These are phyloP conservation scores for Thelonectria blattea DNA, from an alignment of 2,329 filamentous ascomycete genomes.

Conservation along the genomic window DNA sequence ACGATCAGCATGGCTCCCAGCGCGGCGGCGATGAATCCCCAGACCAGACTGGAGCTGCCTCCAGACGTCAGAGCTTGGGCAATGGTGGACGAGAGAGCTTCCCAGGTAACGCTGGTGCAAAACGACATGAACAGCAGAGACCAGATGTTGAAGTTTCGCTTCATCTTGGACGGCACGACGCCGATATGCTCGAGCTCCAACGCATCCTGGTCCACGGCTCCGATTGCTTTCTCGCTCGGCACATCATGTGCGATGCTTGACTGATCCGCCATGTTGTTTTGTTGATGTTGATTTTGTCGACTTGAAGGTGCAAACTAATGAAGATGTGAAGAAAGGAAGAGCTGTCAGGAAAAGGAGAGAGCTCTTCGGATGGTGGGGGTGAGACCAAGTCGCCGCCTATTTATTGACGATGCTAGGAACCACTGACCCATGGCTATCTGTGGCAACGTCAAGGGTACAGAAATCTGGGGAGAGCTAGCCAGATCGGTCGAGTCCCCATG, in stretches of 20 bases:
- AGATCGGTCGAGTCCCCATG: background rate
- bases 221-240: background rate
- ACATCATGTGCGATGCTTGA: background rate
- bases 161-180: slow-evolving; percentile 14
- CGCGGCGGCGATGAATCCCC: slow-evolving; percentile 11
- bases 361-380: background rate
- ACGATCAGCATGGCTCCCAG: background rate
- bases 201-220: background rate
- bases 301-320: background rate
- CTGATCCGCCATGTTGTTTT: background rate
- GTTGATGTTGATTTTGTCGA: background rate
- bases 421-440: background rate
- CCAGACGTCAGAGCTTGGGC: slow-evolving; percentile 9
- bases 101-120: slow-evolving; percentile 22
- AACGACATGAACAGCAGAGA: slow-evolving; percentile 19
- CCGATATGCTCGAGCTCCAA: slow-evolving; percentile 7
- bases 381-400: background rate
- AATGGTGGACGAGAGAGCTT: slow-evolving; percentile 6
- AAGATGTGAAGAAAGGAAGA: too few species aligned
- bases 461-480: slow-evolving; percentile 1
- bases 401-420: background rate
- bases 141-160: slow-evolving; percentile 19
- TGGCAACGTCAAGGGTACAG: background rate
- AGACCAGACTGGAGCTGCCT: slow-evolving; percentile 19
- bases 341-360: background rate